Conservation (phyloP, 495 filamentous ascomycete species). For the Neurospora discreta region DNA sequence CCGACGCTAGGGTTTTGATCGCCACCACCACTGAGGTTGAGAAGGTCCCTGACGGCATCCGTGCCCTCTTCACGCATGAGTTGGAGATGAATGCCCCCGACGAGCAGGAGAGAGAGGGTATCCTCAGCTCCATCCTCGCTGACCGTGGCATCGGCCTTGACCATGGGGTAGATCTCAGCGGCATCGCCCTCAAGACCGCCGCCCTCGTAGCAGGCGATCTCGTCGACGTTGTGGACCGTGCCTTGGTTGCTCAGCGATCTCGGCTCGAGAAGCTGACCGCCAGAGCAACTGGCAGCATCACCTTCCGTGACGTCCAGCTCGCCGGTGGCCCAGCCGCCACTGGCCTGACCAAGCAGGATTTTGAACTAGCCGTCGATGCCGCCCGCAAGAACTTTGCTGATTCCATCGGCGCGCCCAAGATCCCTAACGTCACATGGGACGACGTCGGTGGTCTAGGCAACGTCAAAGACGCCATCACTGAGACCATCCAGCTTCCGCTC, state of each 20-base stretch:
- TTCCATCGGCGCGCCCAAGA: constrained; percentile 94
- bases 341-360: constrained; percentile 75
- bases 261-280: constrained; percentile 60
- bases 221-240: constrained; percentile 87
- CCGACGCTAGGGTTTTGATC: constrained; percentile 64
- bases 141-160: constrained; percentile 62
- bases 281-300: constrained; percentile 36
- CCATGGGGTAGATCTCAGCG: constrained; percentile 67
- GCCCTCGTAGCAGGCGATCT: constrained; percentile 91
- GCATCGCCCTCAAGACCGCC: constrained; percentile 87
- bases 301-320: constrained; percentile 69
- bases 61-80: constrained; percentile 90
- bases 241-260: constrained; percentile 58
- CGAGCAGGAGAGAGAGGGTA: constrained; percentile 83
- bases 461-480: constrained; percentile 90
- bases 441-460: constrained; percentile 91
- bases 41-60: constrained; percentile 79
- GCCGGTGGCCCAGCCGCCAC: constrained; percentile 76
- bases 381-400: constrained; percentile 97
- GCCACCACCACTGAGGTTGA: constrained; percentile 93
- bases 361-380: constrained; percentile 81
- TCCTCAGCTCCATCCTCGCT: constrained; percentile 64
- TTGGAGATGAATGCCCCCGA: constrained; percentile 89
- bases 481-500: constrained; percentile 91
- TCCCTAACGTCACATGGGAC: constrained; percentile 92